Evolutionary conservation across 495 filamentous ascomycete genomes (phyloP).

Genomic region (Penicillium antarcticum): DNA sequence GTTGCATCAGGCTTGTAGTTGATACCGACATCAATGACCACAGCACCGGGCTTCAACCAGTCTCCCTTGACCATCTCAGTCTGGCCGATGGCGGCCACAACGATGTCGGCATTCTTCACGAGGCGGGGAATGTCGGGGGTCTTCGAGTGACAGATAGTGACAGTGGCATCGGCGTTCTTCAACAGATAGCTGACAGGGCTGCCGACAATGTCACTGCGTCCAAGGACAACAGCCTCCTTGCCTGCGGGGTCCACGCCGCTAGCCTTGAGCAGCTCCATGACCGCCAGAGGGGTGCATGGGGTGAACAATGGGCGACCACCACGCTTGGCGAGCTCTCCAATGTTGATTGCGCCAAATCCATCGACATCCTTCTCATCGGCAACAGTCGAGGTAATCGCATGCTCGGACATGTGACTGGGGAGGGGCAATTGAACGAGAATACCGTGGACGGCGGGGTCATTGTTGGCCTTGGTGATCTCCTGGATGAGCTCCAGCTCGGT

Average conservation of each 20-base stretch:
- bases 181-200: slow-evolving; percentile 94
- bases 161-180: slow-evolving; percentile 92
- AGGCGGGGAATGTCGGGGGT: slow-evolving; percentile 69
- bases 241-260: slow-evolving; percentile 78
- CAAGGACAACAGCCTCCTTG: slow-evolving; percentile 92
- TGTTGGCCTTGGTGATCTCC: slow-evolving; percentile 76
- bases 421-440: slow-evolving; percentile 93
- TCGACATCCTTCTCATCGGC: slow-evolving; percentile 96
- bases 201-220: slow-evolving; percentile 94
- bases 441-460: slow-evolving; percentile 82
- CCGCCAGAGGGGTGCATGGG: slow-evolving; percentile 94
- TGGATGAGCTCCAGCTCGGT: slow-evolving; percentile 84
- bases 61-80: slow-evolving; percentile 87
- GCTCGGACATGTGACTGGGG: slow-evolving; percentile 84
- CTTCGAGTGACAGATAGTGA: slow-evolving; percentile 91
- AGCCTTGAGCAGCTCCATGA: slow-evolving; percentile 87
- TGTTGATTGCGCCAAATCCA: slow-evolving; percentile 90
- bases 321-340: slow-evolving; percentile 93
- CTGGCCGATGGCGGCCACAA: slow-evolving; percentile 89
- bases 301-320: slow-evolving; percentile 83
- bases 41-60: slow-evolving; percentile 88
- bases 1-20: slow-evolving; percentile 94
- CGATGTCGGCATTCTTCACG: slow-evolving; percentile 80
- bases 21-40: slow-evolving; percentile 96
- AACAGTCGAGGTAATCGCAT: slow-evolving; percentile 83